These are phyloP conservation scores for Corinectria fuckeliana DNA, from an alignment of 2,329 filamentous ascomycete species.

Conservation along the genomic window DNA sequence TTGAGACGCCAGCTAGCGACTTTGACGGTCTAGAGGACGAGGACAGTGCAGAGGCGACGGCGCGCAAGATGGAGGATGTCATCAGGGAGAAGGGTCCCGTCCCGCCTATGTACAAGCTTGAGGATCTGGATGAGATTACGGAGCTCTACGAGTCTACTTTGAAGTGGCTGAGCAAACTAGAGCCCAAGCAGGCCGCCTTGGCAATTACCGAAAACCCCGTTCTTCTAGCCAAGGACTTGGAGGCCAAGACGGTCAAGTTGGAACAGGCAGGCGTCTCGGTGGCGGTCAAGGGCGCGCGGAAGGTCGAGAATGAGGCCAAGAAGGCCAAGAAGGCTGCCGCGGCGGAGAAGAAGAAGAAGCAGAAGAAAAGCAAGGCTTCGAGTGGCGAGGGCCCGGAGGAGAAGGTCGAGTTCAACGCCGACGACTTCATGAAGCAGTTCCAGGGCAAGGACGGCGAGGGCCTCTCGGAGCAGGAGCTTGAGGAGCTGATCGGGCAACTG, in stretches of 20 bases:
- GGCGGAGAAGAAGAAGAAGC: slow-evolving; percentile 46
- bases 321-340: slow-evolving; percentile 53
- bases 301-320: slow-evolving; percentile 57
- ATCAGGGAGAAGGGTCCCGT: slow-evolving; percentile 57
- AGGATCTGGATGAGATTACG: slow-evolving; percentile 73
- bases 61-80: slow-evolving; percentile 52
- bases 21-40: slow-evolving; percentile 85
- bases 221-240: slow-evolving; percentile 74
- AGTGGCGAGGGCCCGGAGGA: slow-evolving; percentile 44
- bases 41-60: slow-evolving; percentile 48
- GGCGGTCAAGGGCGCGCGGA: slow-evolving; percentile 70
- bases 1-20: slow-evolving; percentile 59
- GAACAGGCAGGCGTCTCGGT: slow-evolving; percentile 74
- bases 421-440: slow-evolving; percentile 54
- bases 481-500: slow-evolving; percentile 38
- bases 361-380: slow-evolving; percentile 49
- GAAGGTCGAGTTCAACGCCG: slow-evolving; percentile 51
- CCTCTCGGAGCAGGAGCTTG: slow-evolving; percentile 36
- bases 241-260: slow-evolving; percentile 72
- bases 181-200: slow-evolving; percentile 74
- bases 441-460: slow-evolving; percentile 41
- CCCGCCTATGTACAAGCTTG: slow-evolving; percentile 72
- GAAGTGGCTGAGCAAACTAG: slow-evolving; percentile 77
- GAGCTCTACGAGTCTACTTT: slow-evolving; percentile 66
- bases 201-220: slow-evolving; percentile 75